Evolutionary conservation across 768 basidiomycete species (phyloP), one percentile per base, ranked within the genome.

Genomic region (Sporobolomyces phaffii): DNA sequence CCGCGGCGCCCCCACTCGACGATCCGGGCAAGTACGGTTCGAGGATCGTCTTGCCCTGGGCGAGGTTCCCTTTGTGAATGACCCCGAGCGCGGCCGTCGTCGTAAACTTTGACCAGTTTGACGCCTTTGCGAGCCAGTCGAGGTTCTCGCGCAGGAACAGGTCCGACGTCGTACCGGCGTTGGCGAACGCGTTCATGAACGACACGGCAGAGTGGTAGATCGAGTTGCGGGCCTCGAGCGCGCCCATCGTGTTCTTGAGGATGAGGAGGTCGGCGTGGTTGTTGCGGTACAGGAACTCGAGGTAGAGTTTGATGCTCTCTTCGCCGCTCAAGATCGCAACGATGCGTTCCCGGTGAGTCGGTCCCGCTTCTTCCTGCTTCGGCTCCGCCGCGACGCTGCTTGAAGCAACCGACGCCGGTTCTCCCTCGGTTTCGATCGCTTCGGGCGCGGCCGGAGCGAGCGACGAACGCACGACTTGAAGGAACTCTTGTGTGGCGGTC

Each of bases 61-160:
- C 86, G 74, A 91, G 89, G 77, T 92, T 92, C 47, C 96, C 96
- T 76, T 94, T 93, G 81, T 98, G 91, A 70, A 99, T 97, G 62
- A 98, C 90, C 68, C 96, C 96, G 28, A 99, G 84, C 13, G 90
- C 92, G 24, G 96, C 92, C 17, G 96, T 97, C 9, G 96, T 91
- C 5, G 91, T 90, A 80, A 98, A 99, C 76, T 98, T 99, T 33
- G 91, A 90, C 96, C 96, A 99, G 77, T 99, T 98, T 31, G 87
- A 87, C 4, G 96, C 96, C 59, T 90, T 83, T 14, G 85, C 89
- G 6, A 99, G 84, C 92, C 93, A 99, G 76, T 97, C 94, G 38
- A 99, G 83, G 77, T 98, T 98, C 58, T 97, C 90, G 17, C 92
- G 86, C 24, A 99, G 81, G 80, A 98, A 99, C 29, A 83, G 76